A percentile compares a stretch with the other conserved stretches of the same genome.
Evolutionary conservation across 2,329 filamentous ascomycete species (phyloP).

Genomic region (Ophiostoma perfectum): DNA sequence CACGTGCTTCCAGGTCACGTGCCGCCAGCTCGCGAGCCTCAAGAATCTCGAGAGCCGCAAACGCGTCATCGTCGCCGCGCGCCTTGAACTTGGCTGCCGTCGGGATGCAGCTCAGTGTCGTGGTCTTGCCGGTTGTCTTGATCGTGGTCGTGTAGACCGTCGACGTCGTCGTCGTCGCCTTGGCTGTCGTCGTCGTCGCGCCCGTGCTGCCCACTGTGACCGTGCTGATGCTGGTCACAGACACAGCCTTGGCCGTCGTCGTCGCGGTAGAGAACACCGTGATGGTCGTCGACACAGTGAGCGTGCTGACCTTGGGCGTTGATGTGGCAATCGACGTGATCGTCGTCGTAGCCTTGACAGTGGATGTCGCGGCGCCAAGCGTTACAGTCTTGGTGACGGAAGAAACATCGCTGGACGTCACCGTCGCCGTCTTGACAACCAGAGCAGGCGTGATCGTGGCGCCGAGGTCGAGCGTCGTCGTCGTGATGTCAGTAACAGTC

Average conservation of each 20-base stretch:
- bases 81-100: background rate
- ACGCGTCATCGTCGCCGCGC: background rate
- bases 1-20: background rate
- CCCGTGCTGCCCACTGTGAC: background rate
- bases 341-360: background rate
- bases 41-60: background rate
- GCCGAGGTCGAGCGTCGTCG: background rate
- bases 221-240: background rate
- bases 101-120: constrained; percentile 2
- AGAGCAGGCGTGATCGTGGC: background rate
- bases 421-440: background rate
- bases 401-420: background rate
- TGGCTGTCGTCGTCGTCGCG: constrained; percentile 11
- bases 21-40: constrained; percentile 5
- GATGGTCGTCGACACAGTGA: background rate
- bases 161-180: constrained; percentile 6
- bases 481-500: background rate
- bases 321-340: background rate
- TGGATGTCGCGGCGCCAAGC: background rate
- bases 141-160: constrained; percentile 6
- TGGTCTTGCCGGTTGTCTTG: constrained; percentile 6
- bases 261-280: background rate
- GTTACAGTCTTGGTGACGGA: background rate
- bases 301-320: background rate
- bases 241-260: constrained; percentile 4